Base-by-base conservation (phyloP, 129 eudicot species). In the Tanacetum coccineum region DNA sequence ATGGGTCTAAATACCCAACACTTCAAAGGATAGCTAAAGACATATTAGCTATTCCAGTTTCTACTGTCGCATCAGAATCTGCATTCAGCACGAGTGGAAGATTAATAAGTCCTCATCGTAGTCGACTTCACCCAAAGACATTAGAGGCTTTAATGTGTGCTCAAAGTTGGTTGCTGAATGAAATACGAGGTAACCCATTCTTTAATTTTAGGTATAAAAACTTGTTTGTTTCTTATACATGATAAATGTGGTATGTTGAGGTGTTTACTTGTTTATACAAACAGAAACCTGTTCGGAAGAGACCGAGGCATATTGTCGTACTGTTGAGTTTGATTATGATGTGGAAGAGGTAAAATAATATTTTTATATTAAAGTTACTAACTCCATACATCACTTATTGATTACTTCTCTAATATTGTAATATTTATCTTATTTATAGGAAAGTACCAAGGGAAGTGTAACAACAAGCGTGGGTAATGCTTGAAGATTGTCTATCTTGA, bases 21-120 rank as follows among this genome's bases (percentile, higher is more conserved):
- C 70, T 74, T 10, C 59, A 66, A 46, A 66, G 44, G 59, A 74
- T 74, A 14, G 73, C 73, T 2, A 66, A 18, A 47, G 67, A 74
- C 32, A 28, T 74, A 20, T 57, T 73, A 18, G 78, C 11, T 13
- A 12, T 65, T 65, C 78, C 78, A 12, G 22, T 71, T 2, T 59
- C 61, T 46, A 46, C 68, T 12, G 76, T 61, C 0, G 68, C 76
- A 12, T 63, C 69, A n/a, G n/a, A n/a, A n/a, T n/a, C n/a, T n/a
- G n/a, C n/a, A n/a, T n/a, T n/a, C n/a, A n/a, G n/a, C n/a, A n/a
- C n/a, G n/a, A n/a, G n/a, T n/a, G n/a, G n/a, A n/a, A n/a, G n/a
- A n/a, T n/a, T n/a, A n/a, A n/a, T n/a, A n/a, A n/a, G n/a, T n/a
- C n/a, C n/a, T n/a, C n/a, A n/a, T n/a, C n/a, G n/a, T n/a, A n/a